Evolutionary conservation across 2,329 filamentous ascomycete genomes (phyloP).

Genomic region (Kalmusia sp.): DNA sequence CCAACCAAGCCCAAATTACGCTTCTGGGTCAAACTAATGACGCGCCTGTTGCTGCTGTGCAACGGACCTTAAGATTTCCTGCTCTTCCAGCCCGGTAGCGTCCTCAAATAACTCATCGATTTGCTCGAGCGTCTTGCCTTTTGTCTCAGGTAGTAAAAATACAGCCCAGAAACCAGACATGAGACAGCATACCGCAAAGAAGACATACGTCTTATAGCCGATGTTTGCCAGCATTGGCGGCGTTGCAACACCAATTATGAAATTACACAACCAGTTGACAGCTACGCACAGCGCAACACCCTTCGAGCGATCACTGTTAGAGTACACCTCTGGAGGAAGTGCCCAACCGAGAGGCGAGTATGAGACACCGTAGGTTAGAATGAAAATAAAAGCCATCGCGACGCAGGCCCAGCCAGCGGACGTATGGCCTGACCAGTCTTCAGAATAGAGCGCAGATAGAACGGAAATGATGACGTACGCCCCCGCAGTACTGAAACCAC

Average conservation of each 20-base stretch:
- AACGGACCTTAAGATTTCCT: too few species aligned
- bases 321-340: conserved; percentile 17
- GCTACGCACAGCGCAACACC: conserved; percentile 66
- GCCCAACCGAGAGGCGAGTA: conserved; percentile 51
- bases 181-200: neutral
- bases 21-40: too few species aligned
- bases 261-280: conserved; percentile 10
- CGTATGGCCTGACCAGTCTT: conserved; percentile 4
- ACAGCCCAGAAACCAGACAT: conserved; percentile 1
- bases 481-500: conserved; percentile 12
- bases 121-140: too few species aligned
- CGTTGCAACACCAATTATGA: conserved; percentile 65
- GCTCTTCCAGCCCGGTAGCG: too few species aligned
- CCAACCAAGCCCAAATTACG: too few species aligned
- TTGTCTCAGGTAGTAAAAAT: conserved; percentile 11
- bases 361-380: conserved; percentile 8
- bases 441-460: neutral
- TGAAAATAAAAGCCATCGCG: conserved; percentile 10
- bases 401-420: conserved; percentile 11
- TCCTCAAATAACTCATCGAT: too few species aligned
- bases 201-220: conserved; percentile 4
- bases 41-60: too few species aligned
- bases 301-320: conserved; percentile 15
- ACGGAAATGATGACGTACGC: conserved; percentile 33
- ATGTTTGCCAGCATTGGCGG: conserved; percentile 47